These are phyloP conservation scores for Halenospora varia DNA, from an alignment of 495 filamentous ascomycete species.

Conservation along the genomic window DNA sequence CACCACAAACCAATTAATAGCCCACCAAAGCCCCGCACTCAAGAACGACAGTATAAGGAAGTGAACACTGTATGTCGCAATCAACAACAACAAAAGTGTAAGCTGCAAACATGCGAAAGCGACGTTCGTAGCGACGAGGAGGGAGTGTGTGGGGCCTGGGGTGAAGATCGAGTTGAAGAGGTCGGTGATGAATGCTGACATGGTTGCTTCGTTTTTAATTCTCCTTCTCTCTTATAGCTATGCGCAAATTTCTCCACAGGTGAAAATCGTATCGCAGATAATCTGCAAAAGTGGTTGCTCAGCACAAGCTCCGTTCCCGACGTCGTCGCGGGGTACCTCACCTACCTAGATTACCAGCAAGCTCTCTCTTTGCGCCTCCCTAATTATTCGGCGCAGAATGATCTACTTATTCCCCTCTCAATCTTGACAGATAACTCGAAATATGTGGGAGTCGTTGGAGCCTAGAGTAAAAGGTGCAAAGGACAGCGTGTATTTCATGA, in stretches of 20 bases:
- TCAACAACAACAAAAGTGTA: conserved; percentile 68
- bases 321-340: neutral
- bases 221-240: neutral
- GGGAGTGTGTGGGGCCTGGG: conserved; percentile 63
- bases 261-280: no score
- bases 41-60: conserved; percentile 77
- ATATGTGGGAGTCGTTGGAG: neutral
- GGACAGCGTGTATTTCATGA: neutral
- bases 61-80: conserved; percentile 83
- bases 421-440: neutral
- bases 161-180: conserved; percentile 77
- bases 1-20: conserved; percentile 92
- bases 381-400: no score
- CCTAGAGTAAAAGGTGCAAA: neutral
- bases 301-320: neutral
- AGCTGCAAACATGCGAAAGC: conserved; percentile 82
- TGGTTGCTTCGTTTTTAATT: conserved; percentile 32
- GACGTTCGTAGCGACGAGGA: conserved; percentile 86
- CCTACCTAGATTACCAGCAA: no score
- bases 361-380: neutral
- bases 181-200: conserved; percentile 76
- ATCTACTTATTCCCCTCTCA: no score
- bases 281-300: no score
- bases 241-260: neutral
- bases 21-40: conserved; percentile 78